Percentiles rank a stretch among this genome's conserved stretches.
phyloP scores from a whole-genome alignment of 495 filamentous ascomycete species.

The Penicillium manginii region DNA sequence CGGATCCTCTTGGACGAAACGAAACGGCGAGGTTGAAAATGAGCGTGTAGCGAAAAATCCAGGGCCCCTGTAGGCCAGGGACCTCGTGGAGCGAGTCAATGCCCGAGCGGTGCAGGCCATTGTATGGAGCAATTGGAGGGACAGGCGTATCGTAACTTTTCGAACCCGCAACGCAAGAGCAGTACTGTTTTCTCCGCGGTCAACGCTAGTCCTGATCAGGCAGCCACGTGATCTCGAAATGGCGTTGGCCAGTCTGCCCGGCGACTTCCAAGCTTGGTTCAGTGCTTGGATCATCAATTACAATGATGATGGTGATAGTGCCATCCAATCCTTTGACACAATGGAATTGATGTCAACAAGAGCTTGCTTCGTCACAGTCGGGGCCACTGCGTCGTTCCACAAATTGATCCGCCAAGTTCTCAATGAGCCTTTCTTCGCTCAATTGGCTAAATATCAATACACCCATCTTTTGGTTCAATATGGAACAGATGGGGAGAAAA shows the following conservation, averaged over 20 bases:
- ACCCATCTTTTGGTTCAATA: slow-evolving; percentile 75
- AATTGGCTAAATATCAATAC: slow-evolving; percentile 59
- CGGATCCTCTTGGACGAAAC: slow-evolving; percentile 44
- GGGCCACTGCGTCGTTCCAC: slow-evolving; percentile 85
- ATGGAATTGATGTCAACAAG: slow-evolving; percentile 34
- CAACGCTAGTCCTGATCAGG: neutral
- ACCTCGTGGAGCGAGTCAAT: slow-evolving; percentile 41
- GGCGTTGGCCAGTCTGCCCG: neutral
- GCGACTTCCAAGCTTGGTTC: neutral
- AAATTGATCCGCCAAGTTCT: slow-evolving; percentile 69
- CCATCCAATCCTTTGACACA: neutral
- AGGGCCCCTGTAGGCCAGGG: slow-evolving; percentile 35
- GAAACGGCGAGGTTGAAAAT: slow-evolving; percentile 45
- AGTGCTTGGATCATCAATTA: neutral
- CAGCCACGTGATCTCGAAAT: slow-evolving; percentile 4
- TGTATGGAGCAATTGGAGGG: slow-evolving; percentile 22
- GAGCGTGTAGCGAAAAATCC: slow-evolving; percentile 32
- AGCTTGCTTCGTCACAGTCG: slow-evolving; percentile 81
- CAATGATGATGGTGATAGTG: neutral
- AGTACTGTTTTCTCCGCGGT: slow-evolving; percentile 20
- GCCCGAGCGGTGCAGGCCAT: slow-evolving; percentile 48
- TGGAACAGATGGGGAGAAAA: slow-evolving; percentile 59
- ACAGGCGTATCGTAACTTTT: slow-evolving; percentile 10
- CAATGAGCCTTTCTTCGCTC: slow-evolving; percentile 58
- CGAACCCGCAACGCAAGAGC: slow-evolving; percentile 6